Evolutionary conservation across 352 stramenopile species (phyloP), one percentile per base, ranked within the genome.

Genomic region (Nothophytophthora sp.): DNA sequence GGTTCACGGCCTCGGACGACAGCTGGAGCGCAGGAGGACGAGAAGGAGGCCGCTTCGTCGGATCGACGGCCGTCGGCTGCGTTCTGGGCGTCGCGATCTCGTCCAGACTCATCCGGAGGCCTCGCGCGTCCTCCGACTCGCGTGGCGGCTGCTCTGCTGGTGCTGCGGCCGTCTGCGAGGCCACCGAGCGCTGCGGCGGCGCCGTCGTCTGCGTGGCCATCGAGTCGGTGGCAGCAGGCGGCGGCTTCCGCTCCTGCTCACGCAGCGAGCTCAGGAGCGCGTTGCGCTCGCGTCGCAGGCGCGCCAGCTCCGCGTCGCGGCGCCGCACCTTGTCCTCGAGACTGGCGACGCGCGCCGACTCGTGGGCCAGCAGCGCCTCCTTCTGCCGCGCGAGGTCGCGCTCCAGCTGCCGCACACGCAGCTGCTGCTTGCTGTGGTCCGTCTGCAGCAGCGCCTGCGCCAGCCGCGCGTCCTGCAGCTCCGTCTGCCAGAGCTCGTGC

Each of bases 221-320:
- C 1, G 49, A 39, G 30, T 44, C 48, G 3, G 58, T 67, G 28
- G 41, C 34, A 1, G 47, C 40, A 9, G 30, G 30, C 27, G 51
- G 35, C 9, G 75, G 38, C 25, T 76, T 77, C n/a, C 57, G 59
- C 34, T 76, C 70, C 53, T 80, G 55, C 8, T 90, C 78, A 3
- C 78, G 73, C 5, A 92, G 47, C 0, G 81, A 70, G 18, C 44
- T 76, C 11, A 92, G 30, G 22, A 92, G 64, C 7, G 72, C 68
- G 47, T 88, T 92, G 2, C 81, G 70, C 25, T 92, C 81, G 9
- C 81, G 74, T 11, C 78, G 66, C 32, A 88, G 43, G 37, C 79
- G 78, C 6, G 61, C 53, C 20, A 90, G 60, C 47, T 92, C 81
- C 0, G 60, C 51, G 27, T 92, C 76, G 12, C 81, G 88, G n/a